Percentiles rank a stretch among this genome's conserved stretches.
Evolutionary conservation across 2,329 filamentous ascomycete genomes (phyloP).

Genomic region (Helicocarpus griseus): DNA sequence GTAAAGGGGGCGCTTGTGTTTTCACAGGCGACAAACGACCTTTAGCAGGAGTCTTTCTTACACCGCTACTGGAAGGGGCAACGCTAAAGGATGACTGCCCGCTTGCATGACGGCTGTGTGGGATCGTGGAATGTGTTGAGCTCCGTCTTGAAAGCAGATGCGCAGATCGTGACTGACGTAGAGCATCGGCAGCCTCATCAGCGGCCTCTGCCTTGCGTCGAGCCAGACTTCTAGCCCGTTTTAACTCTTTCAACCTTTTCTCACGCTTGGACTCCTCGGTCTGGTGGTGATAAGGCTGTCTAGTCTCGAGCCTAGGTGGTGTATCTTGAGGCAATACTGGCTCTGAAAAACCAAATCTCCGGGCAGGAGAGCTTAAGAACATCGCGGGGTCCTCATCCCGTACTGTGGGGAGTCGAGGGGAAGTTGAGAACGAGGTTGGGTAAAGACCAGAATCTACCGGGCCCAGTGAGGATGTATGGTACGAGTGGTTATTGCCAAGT

Average conservation of each 20-base stretch:
- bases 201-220: slow-evolving; percentile 19
- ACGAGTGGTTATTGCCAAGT: slow-evolving; percentile 16
- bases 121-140: slow-evolving; percentile 26
- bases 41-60: slow-evolving; percentile 34
- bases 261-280: slow-evolving; percentile 39
- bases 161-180: slow-evolving; percentile 14
- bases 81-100: slow-evolving; percentile 20
- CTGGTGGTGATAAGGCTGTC: slow-evolving; percentile 41
- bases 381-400: slow-evolving; percentile 35
- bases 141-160: slow-evolving; percentile 32
- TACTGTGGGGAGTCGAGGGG: slow-evolving; percentile 29
- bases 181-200: slow-evolving; percentile 21
- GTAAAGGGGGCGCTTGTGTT: slow-evolving; percentile 22
- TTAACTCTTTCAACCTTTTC: slow-evolving; percentile 23
- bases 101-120: slow-evolving; percentile 21
- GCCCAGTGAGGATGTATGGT: slow-evolving; percentile 20
- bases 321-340: slow-evolving; percentile 19
- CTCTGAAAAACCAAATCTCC: slow-evolving; percentile 35
- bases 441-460: slow-evolving; percentile 30
- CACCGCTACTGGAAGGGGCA: slow-evolving; percentile 21
- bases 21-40: slow-evolving; percentile 35
- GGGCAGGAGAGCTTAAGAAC: slow-evolving; percentile 40
- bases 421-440: slow-evolving; percentile 36
- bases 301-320: slow-evolving; percentile 17
- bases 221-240: slow-evolving; percentile 22